Conservation (phyloP, 345 rosid genomes). For the Camelina neglecta region DNA sequence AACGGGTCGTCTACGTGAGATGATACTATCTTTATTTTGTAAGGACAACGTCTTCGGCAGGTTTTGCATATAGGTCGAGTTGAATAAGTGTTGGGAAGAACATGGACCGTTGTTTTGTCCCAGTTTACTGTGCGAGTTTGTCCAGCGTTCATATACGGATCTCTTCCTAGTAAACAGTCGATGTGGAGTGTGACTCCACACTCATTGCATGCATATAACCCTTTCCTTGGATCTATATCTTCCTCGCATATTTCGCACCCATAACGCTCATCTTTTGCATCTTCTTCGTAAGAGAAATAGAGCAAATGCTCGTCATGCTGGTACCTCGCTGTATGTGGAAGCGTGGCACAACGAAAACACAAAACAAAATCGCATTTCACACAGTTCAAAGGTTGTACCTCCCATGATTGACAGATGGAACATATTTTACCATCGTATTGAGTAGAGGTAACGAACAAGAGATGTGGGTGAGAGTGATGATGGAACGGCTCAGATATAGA, state of each 20-base stretch:
- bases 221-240: background rate
- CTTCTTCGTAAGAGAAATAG: background rate
- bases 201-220: constrained; percentile 21
- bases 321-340: background rate
- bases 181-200: constrained; percentile 7
- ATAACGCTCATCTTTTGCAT: background rate
- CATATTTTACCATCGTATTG: background rate
- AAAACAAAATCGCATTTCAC: background rate
- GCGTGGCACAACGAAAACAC: constrained; percentile 27
- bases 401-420: constrained; percentile 6
- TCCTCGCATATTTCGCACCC: constrained; percentile 15
- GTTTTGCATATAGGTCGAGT: constrained; percentile 23
- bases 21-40: background rate
- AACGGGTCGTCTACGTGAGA: background rate
- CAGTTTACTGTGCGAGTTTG: no score
- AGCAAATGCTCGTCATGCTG: constrained; percentile 17
- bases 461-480: constrained; percentile 8
- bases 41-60: background rate
- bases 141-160: background rate
- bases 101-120: no score
- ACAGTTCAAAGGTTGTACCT: background rate
- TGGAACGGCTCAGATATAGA: background rate
- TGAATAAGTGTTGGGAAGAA: constrained; percentile 13
- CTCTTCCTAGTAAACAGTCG: constrained; percentile 10
- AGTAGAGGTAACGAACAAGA: background rate